A percentile compares a stretch with the other conserved stretches of the same genome.
Conservation (phyloP, 495 filamentous ascomycete species). For the Oidiodendron maius region DNA sequence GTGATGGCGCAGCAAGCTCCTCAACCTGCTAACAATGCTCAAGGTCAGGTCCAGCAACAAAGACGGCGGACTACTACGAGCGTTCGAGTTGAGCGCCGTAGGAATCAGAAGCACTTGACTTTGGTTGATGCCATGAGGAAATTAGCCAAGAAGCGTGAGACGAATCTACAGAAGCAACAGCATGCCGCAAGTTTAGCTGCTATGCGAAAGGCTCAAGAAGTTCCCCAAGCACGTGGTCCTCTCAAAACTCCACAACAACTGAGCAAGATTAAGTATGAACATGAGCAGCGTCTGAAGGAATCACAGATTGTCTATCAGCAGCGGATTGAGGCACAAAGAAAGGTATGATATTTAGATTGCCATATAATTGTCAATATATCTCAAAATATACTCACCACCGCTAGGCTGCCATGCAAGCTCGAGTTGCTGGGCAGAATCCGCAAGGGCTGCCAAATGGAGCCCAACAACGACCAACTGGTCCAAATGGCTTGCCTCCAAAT, state of each 20-base stretch:
- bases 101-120: slow-evolving; percentile 77
- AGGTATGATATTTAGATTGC: slow-evolving; percentile 38
- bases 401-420: slow-evolving; percentile 28
- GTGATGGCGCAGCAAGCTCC: slow-evolving; percentile 51
- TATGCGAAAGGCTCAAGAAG: slow-evolving; percentile 65
- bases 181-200: slow-evolving; percentile 66
- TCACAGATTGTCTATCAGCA: slow-evolving; percentile 62
- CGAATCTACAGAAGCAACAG: slow-evolving; percentile 75
- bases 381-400: slow-evolving; percentile 22
- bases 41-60: slow-evolving; percentile 39
- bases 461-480: slow-evolving; percentile 35
- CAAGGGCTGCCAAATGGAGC: slow-evolving; percentile 26
- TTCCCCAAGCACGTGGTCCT: slow-evolving; percentile 45
- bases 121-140: slow-evolving; percentile 94
- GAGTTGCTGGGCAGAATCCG: slow-evolving; percentile 35
- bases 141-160: slow-evolving; percentile 88
- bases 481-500: slow-evolving; percentile 14
- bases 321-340: slow-evolving; percentile 48
- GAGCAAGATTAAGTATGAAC: slow-evolving; percentile 79
- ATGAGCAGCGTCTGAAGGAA: slow-evolving; percentile 72
- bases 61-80: slow-evolving; percentile 65
- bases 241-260: slow-evolving; percentile 78
- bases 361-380: slow-evolving; percentile 6
- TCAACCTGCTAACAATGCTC: slow-evolving; percentile 46
- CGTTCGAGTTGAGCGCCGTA: slow-evolving; percentile 74